Evolutionary conservation across 306 rosid genomes (phyloP).

Genomic region (Phaseolus lunatus): DNA sequence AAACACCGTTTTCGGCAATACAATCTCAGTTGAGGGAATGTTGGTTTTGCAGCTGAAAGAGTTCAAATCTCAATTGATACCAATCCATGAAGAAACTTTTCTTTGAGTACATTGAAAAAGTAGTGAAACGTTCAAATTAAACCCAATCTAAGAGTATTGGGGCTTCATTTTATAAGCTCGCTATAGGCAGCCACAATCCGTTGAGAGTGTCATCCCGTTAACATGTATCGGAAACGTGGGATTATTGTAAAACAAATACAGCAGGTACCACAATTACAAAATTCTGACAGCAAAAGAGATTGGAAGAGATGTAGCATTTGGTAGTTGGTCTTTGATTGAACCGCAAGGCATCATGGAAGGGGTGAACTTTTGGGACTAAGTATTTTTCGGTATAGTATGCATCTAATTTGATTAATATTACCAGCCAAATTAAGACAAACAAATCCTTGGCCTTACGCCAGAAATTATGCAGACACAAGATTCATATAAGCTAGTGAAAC

Average conservation of each 20-base stretch:
- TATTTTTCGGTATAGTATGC: too few species aligned
- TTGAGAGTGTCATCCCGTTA: neutral
- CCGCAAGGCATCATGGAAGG: neutral
- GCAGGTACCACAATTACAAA: neutral
- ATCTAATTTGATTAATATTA: neutral
- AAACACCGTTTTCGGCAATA: neutral
- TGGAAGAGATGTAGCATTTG: neutral
- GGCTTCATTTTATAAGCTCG: too few species aligned
- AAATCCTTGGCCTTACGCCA: neutral
- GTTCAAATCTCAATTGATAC: too few species aligned
- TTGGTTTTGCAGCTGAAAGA: too few species aligned
- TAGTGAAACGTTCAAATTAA: too few species aligned
- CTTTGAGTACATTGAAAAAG: too few species aligned
- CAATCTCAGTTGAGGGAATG: too few species aligned
- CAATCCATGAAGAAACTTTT: too few species aligned
- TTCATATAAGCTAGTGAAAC: neutral
- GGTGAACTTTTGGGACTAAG: neutral
- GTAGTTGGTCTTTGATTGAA: neutral
- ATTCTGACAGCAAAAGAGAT: neutral
- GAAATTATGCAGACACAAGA: constrained; percentile 20
- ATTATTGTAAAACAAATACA: neutral
- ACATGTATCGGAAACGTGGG: neutral
- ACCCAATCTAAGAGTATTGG: too few species aligned
- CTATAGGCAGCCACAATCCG: too few species aligned
- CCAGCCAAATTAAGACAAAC: neutral